These are phyloP conservation scores for Amanita molliuscula DNA, from an alignment of 768 basidiomycete genomes.

Conservation along the genomic window DNA sequence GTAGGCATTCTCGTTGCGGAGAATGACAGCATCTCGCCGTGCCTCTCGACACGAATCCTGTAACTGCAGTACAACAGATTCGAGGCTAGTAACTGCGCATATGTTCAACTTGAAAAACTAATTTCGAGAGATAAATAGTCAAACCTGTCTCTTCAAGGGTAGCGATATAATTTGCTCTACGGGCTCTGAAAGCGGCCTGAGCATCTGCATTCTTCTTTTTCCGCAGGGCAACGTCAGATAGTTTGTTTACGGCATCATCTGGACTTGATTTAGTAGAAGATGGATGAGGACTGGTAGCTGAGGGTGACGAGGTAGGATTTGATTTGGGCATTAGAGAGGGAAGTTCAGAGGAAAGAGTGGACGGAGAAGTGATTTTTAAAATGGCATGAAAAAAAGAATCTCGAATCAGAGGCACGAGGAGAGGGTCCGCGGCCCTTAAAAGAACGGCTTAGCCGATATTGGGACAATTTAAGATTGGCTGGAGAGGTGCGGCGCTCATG, in stretches of 20 bases:
- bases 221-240: constrained; percentile 61
- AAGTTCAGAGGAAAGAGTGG: constrained; percentile 17
- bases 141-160: constrained; percentile 77
- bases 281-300: constrained; percentile 13
- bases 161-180: constrained; percentile 79
- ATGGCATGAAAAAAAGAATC: constrained; percentile 56
- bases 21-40: constrained; percentile 46
- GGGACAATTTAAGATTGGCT: constrained; percentile 42
- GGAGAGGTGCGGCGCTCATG: constrained; percentile 35
- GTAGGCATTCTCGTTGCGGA: constrained; percentile 55
- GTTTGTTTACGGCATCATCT: constrained; percentile 27
- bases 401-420: constrained; percentile 62
- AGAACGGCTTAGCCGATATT: constrained; percentile 35
- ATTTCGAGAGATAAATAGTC: constrained; percentile 1
- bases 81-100: constrained; percentile 62
- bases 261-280: constrained; percentile 23
- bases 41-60: constrained; percentile 73
- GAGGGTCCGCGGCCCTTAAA: constrained; percentile 46
- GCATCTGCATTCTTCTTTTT: constrained; percentile 90
- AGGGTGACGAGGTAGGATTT: constrained; percentile 19
- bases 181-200: constrained; percentile 75
- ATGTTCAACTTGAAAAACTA: constrained; percentile 13
- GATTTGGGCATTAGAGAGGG: constrained; percentile 33
- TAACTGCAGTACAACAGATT: constrained; percentile 75
- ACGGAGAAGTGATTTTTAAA: constrained; percentile 35